phyloP scores from a whole-genome alignment of 2,329 filamentous ascomycete species.

The Pseudocercospora fijiensis region DNA sequence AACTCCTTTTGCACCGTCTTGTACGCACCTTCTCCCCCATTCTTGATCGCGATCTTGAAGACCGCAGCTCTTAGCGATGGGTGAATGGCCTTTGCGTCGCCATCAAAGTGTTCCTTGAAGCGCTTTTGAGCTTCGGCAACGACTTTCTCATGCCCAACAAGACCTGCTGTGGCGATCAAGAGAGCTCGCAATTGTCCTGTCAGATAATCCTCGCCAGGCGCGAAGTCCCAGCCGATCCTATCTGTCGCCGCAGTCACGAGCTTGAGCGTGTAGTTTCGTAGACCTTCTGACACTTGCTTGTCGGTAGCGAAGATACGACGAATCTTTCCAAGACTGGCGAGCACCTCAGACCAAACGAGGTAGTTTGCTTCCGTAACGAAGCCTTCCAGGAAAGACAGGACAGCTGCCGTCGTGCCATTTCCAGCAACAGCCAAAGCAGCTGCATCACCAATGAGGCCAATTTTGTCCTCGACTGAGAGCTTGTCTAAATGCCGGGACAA shows the following conservation, averaged over 20 bases:
- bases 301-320: constrained; percentile 84
- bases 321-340: constrained; percentile 71
- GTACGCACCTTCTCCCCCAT: constrained; percentile 68
- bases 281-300: constrained; percentile 65
- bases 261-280: constrained; percentile 76
- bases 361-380: constrained; percentile 80
- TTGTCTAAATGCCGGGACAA: constrained; percentile 74
- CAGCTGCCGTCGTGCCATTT: constrained; percentile 73
- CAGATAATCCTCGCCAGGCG: constrained; percentile 76
- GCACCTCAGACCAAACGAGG: constrained; percentile 83
- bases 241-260: constrained; percentile 73
- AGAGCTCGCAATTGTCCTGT: constrained; percentile 78
- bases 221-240: constrained; percentile 81
- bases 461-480: constrained; percentile 83
- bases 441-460: constrained; percentile 85
- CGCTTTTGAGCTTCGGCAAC: constrained; percentile 72
- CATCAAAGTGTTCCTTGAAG: constrained; percentile 75
- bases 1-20: constrained; percentile 82
- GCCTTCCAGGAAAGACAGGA: constrained; percentile 81
- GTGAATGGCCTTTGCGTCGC: constrained; percentile 69
- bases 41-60: constrained; percentile 74
- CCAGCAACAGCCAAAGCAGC: constrained; percentile 86
- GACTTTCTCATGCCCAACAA: constrained; percentile 70
- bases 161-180: constrained; percentile 72
- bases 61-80: constrained; percentile 78